Evolutionary conservation across 2,329 filamentous ascomycete genomes (phyloP).

Genomic region (Aureobasidium zeae): DNA sequence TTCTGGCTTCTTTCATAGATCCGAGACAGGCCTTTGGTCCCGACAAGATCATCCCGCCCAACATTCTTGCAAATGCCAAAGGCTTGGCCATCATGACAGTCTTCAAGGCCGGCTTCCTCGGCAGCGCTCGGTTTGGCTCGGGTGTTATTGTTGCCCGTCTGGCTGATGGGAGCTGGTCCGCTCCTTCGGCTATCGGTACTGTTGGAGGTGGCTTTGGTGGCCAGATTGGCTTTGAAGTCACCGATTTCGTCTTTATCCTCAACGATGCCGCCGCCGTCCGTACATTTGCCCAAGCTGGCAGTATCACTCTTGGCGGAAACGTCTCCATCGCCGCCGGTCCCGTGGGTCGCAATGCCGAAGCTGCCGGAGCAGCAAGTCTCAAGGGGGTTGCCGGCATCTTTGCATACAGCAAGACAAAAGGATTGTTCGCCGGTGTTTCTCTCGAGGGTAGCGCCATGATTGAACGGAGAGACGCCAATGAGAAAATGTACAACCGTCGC

Average conservation of each 20-base stretch:
- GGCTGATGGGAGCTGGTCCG: constrained; percentile 69
- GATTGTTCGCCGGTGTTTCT: constrained; percentile 89
- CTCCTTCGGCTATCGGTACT: constrained; percentile 70
- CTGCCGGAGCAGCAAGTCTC: constrained; percentile 83
- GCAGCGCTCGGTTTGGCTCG: constrained; percentile 71
- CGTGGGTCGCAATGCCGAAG: constrained; percentile 88
- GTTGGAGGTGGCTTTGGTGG: constrained; percentile 75
- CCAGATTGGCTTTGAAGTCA: constrained; percentile 79
- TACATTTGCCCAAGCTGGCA: constrained; percentile 87
- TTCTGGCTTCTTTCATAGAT: constrained; percentile 88
- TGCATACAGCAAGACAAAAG: constrained; percentile 96
- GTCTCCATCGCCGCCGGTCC: constrained; percentile 92
- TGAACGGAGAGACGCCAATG: constrained; percentile 91
- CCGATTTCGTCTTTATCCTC: constrained; percentile 95
- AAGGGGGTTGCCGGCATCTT: constrained; percentile 87
- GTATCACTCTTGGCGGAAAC: constrained; percentile 87
- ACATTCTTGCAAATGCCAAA: constrained; percentile 85
- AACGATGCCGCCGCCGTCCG: constrained; percentile 85
- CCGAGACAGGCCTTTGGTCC: constrained; percentile 88
- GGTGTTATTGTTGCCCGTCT: constrained; percentile 74
- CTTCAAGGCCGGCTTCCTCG: constrained; percentile 78
- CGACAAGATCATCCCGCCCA: constrained; percentile 92
- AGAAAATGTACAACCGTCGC: constrained; percentile 83
- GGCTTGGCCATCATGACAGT: constrained; percentile 80
- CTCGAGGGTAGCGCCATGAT: constrained; percentile 89